Evolutionary conservation across 1,284 basidiomycete genomes (phyloP), one percentile per base, ranked within the genome.

Genomic region (Apiotrichum mycotoxinovorans): DNA sequence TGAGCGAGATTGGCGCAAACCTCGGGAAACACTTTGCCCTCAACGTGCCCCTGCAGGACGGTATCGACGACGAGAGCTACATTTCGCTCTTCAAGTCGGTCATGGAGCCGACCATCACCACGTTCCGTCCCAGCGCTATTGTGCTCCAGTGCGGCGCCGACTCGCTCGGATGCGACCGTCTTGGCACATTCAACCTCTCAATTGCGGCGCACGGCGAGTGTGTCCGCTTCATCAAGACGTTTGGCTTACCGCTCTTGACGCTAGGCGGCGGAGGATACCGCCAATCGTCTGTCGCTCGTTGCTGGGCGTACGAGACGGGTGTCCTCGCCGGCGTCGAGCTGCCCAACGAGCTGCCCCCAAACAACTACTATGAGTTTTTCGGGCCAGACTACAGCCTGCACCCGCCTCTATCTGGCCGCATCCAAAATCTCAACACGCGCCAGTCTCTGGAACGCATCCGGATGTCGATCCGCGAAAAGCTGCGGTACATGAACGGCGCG

Each of bases 161-260:
- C 72, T 96, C 91, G 11, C 81, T 98, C 4, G 95, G 95, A 1
- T 89, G 91, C 63, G 96, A 98, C 74, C 81, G 95, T 44, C 80
- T 99, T 0, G 95, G 95, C 23, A 93, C 93, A 1, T 99, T 98
- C 83, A 98, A 99, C 70, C 82, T 99, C 14, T 94, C 90, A n/a
- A 98, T 98, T 63, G 89, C 91, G n/a, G 95, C 93, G 0, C 95
- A 98, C 69, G 95, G 95, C 35, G 94, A 98, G 78, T 98, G 95
- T 73, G 94, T 98, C 15, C 87, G 94, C 68, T 97, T 94, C 75
- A 91, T 98, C 58, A 87, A 94, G 67, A 87, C 87, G 55, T 98
- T 91, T 78, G 86, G 87, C 58, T 83, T 97, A 0, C 95, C 95
- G 0, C 79, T 98, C 7, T 81, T 98, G 18, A 88, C 96, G 9